phyloP scores from a whole-genome alignment of 2,329 filamentous ascomycete species.

The Xylaria sp. region DNA sequence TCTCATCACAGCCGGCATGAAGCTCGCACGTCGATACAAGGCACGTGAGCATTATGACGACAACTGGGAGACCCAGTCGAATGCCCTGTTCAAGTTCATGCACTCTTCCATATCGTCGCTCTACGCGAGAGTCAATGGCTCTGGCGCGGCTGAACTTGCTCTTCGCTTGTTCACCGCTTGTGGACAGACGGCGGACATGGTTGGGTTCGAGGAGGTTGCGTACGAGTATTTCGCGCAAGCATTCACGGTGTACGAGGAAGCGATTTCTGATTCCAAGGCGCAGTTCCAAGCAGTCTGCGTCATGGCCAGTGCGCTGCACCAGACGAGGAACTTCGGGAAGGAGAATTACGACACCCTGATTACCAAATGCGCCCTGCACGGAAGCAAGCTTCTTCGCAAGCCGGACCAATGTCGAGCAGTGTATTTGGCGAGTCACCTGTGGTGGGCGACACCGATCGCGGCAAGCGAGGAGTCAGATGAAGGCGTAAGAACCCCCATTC shows the following conservation, averaged over 20 bases:
- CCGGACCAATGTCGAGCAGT: constrained; percentile 97
- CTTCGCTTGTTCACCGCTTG: constrained; percentile 89
- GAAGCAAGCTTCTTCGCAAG: constrained; percentile 95
- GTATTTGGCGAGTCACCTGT: constrained; percentile 93
- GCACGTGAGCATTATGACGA: constrained; percentile 80
- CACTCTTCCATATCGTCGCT: constrained; percentile 86
- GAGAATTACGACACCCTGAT: constrained; percentile 99
- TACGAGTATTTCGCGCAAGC: constrained; percentile 99
- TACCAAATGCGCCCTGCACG: constrained; percentile 95
- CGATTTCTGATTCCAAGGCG: constrained; percentile 91
- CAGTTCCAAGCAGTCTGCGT: constrained; percentile 98
- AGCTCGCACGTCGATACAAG: constrained; percentile 88
- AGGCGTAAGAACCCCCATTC: constrained; percentile 27
- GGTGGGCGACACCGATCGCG: constrained; percentile 91
- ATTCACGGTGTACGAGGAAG: constrained; percentile 97
- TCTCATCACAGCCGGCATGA: constrained; percentile 86
- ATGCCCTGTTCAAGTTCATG: constrained; percentile 92
- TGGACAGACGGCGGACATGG: constrained; percentile 90
- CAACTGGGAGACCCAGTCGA: constrained; percentile 68
- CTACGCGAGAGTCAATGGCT: constrained; percentile 80
- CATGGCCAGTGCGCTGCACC: constrained; percentile 86
- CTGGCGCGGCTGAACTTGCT: constrained; percentile 83
- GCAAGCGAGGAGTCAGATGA: constrained; percentile 80
- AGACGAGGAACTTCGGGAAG: constrained; percentile 87
- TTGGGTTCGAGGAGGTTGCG: constrained; percentile 90